phyloP scores from a whole-genome alignment of 768 basidiomycete species.

The Melanogaster broomeanus region DNA sequence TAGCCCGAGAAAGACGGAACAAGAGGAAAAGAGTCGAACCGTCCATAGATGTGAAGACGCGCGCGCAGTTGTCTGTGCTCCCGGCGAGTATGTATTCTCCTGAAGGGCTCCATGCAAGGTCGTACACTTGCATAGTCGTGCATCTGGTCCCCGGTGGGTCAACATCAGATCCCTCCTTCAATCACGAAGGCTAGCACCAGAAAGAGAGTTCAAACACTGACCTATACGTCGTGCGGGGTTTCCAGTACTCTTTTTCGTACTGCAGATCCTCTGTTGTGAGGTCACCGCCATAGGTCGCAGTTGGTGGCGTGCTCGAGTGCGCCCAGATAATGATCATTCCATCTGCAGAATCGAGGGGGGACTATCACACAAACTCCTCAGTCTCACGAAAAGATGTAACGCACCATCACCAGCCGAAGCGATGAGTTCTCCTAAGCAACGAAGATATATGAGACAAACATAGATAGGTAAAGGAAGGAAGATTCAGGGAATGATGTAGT shows the following conservation, averaged over 20 bases:
- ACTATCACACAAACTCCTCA: neutral
- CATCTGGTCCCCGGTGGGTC: slow-evolving; percentile 51
- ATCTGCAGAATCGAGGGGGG: slow-evolving; percentile 48
- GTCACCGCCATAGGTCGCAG: slow-evolving; percentile 81
- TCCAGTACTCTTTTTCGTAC: slow-evolving; percentile 96
- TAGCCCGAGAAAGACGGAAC: neutral
- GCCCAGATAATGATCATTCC: slow-evolving; percentile 98
- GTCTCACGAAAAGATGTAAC: slow-evolving; percentile 25
- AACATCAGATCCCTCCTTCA: slow-evolving; percentile 4
- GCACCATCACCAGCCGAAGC: slow-evolving; percentile 97
- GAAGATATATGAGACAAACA: slow-evolving; percentile 4
- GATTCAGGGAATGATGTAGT: neutral
- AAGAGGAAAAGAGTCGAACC: slow-evolving; percentile 44
- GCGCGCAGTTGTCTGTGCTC: slow-evolving; percentile 92
- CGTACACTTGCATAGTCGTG: slow-evolving; percentile 95
- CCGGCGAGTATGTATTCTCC: slow-evolving; percentile 96
- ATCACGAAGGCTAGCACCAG: neutral
- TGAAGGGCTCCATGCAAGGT: slow-evolving; percentile 95
- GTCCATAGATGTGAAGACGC: slow-evolving; percentile 75
- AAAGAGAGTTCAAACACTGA: slow-evolving; percentile 34
- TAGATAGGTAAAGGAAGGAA: neutral
- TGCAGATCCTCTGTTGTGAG: slow-evolving; percentile 74
- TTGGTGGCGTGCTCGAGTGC: slow-evolving; percentile 70
- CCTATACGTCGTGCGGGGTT: slow-evolving; percentile 83
- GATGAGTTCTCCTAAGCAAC: slow-evolving; percentile 72